Conservation (phyloP, 2,329 filamentous ascomycete genomes). For the Trichoderma simmonsii region DNA sequence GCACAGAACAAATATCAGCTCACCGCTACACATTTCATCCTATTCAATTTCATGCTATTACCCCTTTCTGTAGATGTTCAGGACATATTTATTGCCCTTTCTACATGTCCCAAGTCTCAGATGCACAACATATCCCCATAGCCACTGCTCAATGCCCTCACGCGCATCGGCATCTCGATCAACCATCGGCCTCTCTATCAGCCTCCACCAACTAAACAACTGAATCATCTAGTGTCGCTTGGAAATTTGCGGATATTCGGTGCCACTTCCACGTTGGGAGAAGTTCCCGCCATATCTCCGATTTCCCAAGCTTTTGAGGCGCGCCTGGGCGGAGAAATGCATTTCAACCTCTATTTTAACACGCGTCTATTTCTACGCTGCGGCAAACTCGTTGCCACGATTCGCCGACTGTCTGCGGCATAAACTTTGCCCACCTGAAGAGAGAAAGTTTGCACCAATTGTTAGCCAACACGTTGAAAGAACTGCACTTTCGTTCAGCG, state of each 20-base stretch:
- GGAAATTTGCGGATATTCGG: not conserved
- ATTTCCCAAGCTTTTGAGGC: not conserved
- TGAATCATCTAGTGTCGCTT: not conserved
- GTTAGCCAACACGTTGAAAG: not conserved
- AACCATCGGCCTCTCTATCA: not conserved
- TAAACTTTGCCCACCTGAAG: not conserved
- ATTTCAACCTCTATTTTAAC: not conserved
- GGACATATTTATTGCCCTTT: not conserved
- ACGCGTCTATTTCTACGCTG: too few relatives aligned
- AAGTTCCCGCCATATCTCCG: not conserved
- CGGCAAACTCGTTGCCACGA: not conserved
- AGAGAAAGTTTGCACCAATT: not conserved
- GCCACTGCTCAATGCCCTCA: not conserved
- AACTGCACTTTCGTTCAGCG: not conserved
- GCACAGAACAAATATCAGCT: not conserved
- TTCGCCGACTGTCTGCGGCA: not conserved
- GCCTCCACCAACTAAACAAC: not conserved
- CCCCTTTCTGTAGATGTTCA: not conserved
- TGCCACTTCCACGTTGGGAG: not conserved
- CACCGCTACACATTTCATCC: not conserved
- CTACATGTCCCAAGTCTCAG: not conserved
- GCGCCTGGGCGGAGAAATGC: not conserved
- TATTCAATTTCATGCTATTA: not conserved
- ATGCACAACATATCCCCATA: not conserved
- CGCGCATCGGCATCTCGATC: not conserved